Percentiles rank a stretch among this genome's conserved stretches.
Conservation (phyloP, 2,329 filamentous ascomycete species). For the Trichoderma sp. region DNA sequence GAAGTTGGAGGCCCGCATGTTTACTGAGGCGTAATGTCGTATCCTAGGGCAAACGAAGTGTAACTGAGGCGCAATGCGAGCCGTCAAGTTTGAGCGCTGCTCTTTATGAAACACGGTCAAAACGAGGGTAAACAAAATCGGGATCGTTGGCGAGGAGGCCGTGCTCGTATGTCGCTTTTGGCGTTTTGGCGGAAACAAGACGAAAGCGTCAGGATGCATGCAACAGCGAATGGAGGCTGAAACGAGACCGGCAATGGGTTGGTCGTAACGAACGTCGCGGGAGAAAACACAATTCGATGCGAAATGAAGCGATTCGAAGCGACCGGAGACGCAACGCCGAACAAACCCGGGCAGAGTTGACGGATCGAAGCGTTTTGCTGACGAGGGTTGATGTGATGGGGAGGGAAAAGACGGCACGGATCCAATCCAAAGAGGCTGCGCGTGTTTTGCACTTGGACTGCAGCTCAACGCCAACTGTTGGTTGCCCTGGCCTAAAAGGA, state of each 20-base stretch:
- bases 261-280: neutral
- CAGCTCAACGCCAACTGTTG: too few relatives aligned
- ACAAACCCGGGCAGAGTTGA: neutral
- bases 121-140: neutral
- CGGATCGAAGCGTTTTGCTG: neutral
- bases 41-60: neutral
- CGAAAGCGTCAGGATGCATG: neutral
- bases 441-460: neutral
- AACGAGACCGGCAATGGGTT: neutral
- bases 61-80: neutral
- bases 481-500: too few relatives aligned
- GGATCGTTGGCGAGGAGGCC: neutral
- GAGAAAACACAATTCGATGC: neutral
- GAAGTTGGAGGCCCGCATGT: conserved; percentile 13
- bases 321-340: neutral
- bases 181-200: neutral
- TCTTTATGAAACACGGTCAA: neutral
- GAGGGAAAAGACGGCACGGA: neutral
- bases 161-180: neutral
- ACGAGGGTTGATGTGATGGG: neutral
- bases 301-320: neutral
- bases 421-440: neutral
- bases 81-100: neutral
- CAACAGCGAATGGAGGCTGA: neutral
- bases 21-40: neutral